Evolutionary conservation across 805 yeast species (phyloP).

Genomic region (Candida mattraensis): DNA sequence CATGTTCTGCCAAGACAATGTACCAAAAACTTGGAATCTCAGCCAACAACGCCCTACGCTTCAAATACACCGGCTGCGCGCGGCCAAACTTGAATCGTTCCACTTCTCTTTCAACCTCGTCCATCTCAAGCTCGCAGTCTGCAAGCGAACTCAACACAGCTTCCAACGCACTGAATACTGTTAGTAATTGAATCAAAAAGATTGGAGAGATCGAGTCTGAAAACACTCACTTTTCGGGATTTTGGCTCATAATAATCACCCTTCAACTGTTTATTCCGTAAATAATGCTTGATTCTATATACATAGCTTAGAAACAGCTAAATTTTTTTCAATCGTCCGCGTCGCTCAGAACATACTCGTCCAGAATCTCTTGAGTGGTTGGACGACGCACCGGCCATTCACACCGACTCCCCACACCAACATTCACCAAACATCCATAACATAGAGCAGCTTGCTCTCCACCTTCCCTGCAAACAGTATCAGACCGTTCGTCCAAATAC

Average conservation of each 20-base stretch:
- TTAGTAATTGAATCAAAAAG: slow-evolving; percentile 6
- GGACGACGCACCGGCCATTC: slow-evolving; percentile 32
- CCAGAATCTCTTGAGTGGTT: slow-evolving; percentile 28
- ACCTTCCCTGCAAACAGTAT: slow-evolving; percentile 1
- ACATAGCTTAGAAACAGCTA: too few relatives aligned
- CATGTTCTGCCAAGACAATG: slow-evolving; percentile 76
- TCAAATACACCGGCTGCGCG: slow-evolving; percentile 56
- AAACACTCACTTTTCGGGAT: too few relatives aligned
- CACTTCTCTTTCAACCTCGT: slow-evolving; percentile 57
- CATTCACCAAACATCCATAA: slow-evolving; percentile 72
- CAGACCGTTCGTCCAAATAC: neutral
- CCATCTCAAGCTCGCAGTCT: slow-evolving; percentile 57
- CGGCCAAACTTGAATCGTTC: slow-evolving; percentile 52
- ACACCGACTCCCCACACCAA: slow-evolving; percentile 44
- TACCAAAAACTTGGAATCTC: slow-evolving; percentile 84
- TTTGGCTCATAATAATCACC: too few relatives aligned
- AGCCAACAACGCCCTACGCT: slow-evolving; percentile 52
- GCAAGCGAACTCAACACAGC: slow-evolving; percentile 51
- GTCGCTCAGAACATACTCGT: slow-evolving; percentile 29
- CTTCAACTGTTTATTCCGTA: too few relatives aligned
- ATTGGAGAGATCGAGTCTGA: too few relatives aligned
- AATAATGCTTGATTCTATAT: too few relatives aligned
- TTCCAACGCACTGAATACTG: slow-evolving; percentile 31
- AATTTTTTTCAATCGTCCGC: slow-evolving; percentile 18
- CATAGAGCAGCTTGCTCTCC: slow-evolving; percentile 45